Evolutionary conservation across 106 monocot genomes (phyloP).

Genomic region (Posidonia australis): DNA sequence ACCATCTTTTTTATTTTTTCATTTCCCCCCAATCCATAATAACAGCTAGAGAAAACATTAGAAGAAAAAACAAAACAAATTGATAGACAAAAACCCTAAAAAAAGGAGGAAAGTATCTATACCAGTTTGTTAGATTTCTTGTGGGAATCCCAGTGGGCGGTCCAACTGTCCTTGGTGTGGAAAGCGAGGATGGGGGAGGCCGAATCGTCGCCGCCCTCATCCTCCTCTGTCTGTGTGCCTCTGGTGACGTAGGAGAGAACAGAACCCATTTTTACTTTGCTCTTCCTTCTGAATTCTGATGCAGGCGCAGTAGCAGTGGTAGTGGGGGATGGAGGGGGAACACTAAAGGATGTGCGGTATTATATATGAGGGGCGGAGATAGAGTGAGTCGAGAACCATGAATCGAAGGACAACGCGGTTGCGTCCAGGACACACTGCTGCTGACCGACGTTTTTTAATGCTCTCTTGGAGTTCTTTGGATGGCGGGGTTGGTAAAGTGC

Average conservation of each 20-base stretch:
- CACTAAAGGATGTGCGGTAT: no score
- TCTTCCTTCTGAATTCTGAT: not conserved
- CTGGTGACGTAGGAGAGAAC: not conserved
- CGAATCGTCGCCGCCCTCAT: not conserved
- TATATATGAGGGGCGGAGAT: no score
- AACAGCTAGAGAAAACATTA: not conserved
- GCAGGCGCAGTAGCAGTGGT: no score
- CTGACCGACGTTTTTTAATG: no score
- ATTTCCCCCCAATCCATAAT: not conserved
- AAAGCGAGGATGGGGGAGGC: not conserved
- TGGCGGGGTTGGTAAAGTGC: no score
- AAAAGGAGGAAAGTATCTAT: slow-evolving; percentile 1
- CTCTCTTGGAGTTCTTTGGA: no score
- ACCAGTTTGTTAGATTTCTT: slow-evolving; percentile 14
- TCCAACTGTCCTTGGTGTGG: slow-evolving; percentile 17
- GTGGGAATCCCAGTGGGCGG: slow-evolving; percentile 20
- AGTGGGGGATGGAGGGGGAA: no score
- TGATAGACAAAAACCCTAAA: not conserved
- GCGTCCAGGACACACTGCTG: no score
- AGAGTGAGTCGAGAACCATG: no score
- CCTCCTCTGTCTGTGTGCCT: not conserved
- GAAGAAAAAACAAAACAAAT: not conserved
- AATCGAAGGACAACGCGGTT: no score
- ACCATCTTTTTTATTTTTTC: slow-evolving; percentile 22
- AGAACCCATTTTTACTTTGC: not conserved